Evolutionary conservation across 495 filamentous ascomycete genomes (phyloP).

Genomic region (Penicillium desertorum): DNA sequence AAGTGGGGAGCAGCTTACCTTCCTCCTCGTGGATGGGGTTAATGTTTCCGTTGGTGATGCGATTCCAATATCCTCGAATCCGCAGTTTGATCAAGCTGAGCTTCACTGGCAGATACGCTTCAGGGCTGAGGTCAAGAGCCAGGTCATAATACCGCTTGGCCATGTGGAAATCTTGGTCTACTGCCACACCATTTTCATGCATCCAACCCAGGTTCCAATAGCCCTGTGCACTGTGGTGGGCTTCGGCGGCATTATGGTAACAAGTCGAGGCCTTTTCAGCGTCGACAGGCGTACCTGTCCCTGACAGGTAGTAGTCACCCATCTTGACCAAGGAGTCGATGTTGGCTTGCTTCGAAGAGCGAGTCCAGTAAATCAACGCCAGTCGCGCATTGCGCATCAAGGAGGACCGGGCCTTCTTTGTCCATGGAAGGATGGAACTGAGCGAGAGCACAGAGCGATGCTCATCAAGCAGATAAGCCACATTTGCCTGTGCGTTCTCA

Average conservation of each 20-base stretch:
- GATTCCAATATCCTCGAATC: constrained; percentile 87
- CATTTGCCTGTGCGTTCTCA: constrained; percentile 89
- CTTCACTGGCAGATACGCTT: constrained; percentile 93
- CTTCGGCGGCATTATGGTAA: constrained; percentile 89
- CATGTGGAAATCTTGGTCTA: constrained; percentile 94
- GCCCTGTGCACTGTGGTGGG: constrained; percentile 86
- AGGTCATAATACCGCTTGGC: constrained; percentile 96
- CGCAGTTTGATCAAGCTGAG: constrained; percentile 85
- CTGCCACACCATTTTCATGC: constrained; percentile 95
- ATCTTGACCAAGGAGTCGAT: constrained; percentile 95
- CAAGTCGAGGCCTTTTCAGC: constrained; percentile 88
- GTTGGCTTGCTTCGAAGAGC: constrained; percentile 89
- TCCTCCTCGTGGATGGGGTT: constrained; percentile 89
- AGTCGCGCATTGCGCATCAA: constrained; percentile 70
- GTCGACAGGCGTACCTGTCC: constrained; percentile 68
- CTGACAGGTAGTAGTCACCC: constrained; percentile 92
- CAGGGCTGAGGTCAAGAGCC: constrained; percentile 83
- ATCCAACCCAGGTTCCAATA: constrained; percentile 99
- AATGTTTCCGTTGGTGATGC: constrained; percentile 79
- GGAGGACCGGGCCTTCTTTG: constrained; percentile 38
- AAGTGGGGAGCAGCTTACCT: constrained; percentile 52
- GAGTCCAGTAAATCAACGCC: constrained; percentile 93
- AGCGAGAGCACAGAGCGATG: constrained; percentile 64
- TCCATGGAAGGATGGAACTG: constrained; percentile 43
- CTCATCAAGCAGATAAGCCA: constrained; percentile 87